Conservation (phyloP, 1,284 basidiomycete genomes). For the Ustilago shanxiensis region DNA sequence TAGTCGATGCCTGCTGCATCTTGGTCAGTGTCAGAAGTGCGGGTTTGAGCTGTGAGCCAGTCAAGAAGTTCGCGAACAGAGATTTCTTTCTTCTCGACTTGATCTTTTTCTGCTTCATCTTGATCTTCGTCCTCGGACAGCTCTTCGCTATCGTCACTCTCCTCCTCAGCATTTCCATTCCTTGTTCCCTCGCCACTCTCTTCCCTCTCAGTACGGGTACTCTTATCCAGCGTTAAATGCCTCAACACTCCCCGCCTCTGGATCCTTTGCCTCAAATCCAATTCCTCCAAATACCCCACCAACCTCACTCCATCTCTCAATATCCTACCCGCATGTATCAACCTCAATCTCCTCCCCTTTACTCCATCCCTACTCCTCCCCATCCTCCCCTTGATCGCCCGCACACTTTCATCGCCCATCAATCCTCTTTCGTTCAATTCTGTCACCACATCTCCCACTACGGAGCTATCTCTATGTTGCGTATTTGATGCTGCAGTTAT, state of each 20-base stretch:
- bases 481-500: neutral
- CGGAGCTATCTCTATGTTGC: too few relatives aligned
- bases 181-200: neutral
- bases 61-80: slow-evolving; percentile 26
- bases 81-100: slow-evolving; percentile 23
- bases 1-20: neutral
- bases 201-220: neutral
- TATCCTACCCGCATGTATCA: slow-evolving; percentile 56
- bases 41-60: slow-evolving; percentile 1
- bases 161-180: slow-evolving; percentile 2
- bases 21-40: neutral
- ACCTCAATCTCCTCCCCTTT: slow-evolving; percentile 24
- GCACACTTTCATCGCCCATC: slow-evolving; percentile 32
- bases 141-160: neutral
- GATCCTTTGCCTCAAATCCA: slow-evolving; percentile 25
- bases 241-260: slow-evolving; percentile 28
- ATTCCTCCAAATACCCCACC: slow-evolving; percentile 50
- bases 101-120: slow-evolving; percentile 7
- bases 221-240: slow-evolving; percentile 18
- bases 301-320: slow-evolving; percentile 51
- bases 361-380: slow-evolving; percentile 3
- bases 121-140: neutral
- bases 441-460: neutral
- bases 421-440: slow-evolving; percentile 10
- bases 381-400: slow-evolving; percentile 13